Base-by-base conservation (phyloP, 1,139 yeast species). In the Pichia kudriavzevii region DNA sequence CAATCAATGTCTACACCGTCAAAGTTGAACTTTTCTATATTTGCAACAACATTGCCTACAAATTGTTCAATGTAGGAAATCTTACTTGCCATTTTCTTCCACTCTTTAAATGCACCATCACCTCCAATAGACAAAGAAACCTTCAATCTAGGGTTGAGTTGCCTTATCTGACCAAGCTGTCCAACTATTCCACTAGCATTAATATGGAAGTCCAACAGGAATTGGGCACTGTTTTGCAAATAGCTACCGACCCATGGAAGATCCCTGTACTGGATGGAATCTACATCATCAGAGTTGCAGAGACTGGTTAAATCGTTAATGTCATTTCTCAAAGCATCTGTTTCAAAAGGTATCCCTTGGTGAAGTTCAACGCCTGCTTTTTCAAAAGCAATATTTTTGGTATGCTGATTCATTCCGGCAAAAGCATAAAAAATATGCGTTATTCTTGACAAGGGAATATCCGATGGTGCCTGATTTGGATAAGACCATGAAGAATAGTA, bases 1-100 rank as follows among this genome's bases (percentile, higher is more conserved):
- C 96, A 91, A 58, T 91, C 98, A 23, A 91, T 61, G 55, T 91
- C 98, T 33, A 91, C 64, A 0, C 98, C 97, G 55, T 91, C 97
- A 49, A 91, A 76, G 0, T 83, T 80, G 50, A 75, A 69, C 34
- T 65, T 59, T 3, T 58, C 45, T 49, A 84, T 63, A 22, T 72
- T 56, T 0, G 58, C 57, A 1, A 71, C 64, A 1, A 78, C 63
- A 2, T 79, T 64, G 1, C 50, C 40, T 3, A 76, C 72, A 56
- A 88, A 85, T 1, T 34, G 54, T 2, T 53, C 52, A 7, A 77
- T 43, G 63, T 69, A 30, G 2, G 36, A 39, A 0, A 55, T 49
- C 30, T 64, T 61, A 2, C 53, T 46, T 5, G 72, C 65, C 7
- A 79, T 66, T 1, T 59, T 58, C 10, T 63, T 65, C 49, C 87